Evolutionary conservation across 192 early-diverging fungal genomes (phyloP).

Genomic region (Mortierella antarctica): DNA sequence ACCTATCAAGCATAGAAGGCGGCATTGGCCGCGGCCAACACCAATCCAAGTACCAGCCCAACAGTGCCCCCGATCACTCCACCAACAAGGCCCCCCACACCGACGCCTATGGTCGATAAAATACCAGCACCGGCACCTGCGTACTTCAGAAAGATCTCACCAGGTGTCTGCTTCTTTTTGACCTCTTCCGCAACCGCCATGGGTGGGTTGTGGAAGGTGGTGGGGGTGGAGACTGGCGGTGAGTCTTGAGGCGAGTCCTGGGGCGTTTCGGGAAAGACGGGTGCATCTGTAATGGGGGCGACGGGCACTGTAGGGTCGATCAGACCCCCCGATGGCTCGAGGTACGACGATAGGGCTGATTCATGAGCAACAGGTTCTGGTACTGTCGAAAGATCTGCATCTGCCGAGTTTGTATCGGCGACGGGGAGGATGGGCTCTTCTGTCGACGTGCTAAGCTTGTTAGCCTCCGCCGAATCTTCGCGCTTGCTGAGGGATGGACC

Average conservation of each 20-base stretch:
- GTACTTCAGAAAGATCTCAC: constrained; percentile 1
- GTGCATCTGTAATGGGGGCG: not conserved
- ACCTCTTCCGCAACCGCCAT: not conserved
- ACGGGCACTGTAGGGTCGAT: too few species aligned
- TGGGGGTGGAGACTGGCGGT: not conserved
- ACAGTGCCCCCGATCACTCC: constrained; percentile 11
- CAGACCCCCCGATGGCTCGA: too few species aligned
- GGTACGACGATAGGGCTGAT: too few species aligned
- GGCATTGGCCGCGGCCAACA: not conserved
- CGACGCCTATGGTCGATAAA: constrained; percentile 1
- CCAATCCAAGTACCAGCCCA: constrained; percentile 1
- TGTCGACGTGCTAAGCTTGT: too few species aligned
- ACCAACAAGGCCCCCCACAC: constrained; percentile 2
- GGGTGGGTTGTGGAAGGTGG: not conserved
- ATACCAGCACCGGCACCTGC: constrained; percentile 4
- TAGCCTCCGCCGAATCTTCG: too few species aligned
- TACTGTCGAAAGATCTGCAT: too few species aligned
- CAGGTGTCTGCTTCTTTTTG: not conserved
- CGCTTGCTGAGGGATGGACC: too few species aligned
- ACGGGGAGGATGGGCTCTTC: too few species aligned
- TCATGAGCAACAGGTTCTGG: too few species aligned
- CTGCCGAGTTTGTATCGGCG: too few species aligned
- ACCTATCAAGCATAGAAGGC: not conserved
- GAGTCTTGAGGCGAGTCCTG: not conserved
- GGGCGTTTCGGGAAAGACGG: not conserved